Evolutionary conservation across 495 filamentous ascomycete species (phyloP), one percentile per base, ranked within the genome.

Genomic region (Mytilinidion resinicola): DNA sequence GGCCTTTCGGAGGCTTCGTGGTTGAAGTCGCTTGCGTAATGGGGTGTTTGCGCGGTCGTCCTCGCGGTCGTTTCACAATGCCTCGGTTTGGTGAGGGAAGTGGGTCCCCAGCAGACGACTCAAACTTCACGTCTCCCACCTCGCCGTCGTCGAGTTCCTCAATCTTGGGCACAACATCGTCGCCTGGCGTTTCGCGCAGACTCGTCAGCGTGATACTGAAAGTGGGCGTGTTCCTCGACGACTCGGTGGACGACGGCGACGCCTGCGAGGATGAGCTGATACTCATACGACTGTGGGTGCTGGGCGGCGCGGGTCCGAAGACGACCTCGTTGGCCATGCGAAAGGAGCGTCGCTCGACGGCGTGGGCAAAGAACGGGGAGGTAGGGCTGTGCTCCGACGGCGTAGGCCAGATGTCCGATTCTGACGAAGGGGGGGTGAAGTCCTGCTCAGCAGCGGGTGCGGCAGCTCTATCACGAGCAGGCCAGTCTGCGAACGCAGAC

Each of bases 41-140:
- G 14, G 89, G 90, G 67, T 95, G 83, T 73, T 95, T 95, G 73
- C 91, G 77, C 52, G 91, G 91, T 20, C 91, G 83, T 20, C 91
- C 91, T 68, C 91, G 82, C 1, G 80, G 81, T 57, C 85, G 69
- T 64, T 84, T 85, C 25, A 69, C 65, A 49, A 59, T 44, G 12
- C 53, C 49, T 50, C 59, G 50, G 34, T 56, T 59, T 7, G 66
- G 62, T 19, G 64, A 59, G 14, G 60, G 55, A 11, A 57, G 51
- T 3, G 52, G 50, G 8, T 63, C 65, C 20, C 70, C 69, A 3
- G 48, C 46, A 14, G 25, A 19, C 9, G 63, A 55, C 39, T 52
- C 58, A 25, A 64, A 41, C 20, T 64, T 61, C 10, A 67, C 34
- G 41, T 69, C 62, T 41, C 57, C 61, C 9, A 70, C 39, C 6